phyloP scores from a whole-genome alignment of 257 asterid species.

The Solanum arcanum region DNA sequence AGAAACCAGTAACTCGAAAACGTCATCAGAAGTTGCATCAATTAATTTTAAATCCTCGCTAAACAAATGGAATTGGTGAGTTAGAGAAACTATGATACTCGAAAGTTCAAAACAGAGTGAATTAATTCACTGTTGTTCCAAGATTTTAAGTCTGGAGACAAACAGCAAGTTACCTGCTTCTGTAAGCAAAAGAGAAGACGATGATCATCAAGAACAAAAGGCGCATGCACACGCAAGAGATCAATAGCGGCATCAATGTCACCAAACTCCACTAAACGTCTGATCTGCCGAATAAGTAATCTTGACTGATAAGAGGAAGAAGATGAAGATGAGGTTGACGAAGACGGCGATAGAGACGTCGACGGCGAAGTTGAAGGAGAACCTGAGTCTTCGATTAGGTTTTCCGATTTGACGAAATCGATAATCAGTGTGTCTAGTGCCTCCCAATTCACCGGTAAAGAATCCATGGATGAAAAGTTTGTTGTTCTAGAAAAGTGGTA shows the following conservation, averaged over 20 bases:
- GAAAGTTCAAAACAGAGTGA: neutral
- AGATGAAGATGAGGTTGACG: constrained; percentile 16
- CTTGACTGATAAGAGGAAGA: constrained; percentile 69
- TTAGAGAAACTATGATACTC: neutral
- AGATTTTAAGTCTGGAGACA: neutral
- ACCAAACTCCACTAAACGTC: constrained; percentile 67
- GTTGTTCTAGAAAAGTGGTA: neutral
- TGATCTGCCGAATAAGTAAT: constrained; percentile 67
- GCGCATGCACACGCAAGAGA: constrained; percentile 57
- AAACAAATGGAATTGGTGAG: neutral
- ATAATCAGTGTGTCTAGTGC: constrained; percentile 78
- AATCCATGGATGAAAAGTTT: constrained; percentile 35
- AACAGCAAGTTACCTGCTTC: constrained; percentile 52
- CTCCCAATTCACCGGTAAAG: constrained; percentile 81
- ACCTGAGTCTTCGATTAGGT: constrained; percentile 47
- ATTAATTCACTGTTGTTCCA: neutral
- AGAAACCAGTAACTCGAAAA: neutral
- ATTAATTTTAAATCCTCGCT: neutral
- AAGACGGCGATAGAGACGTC: constrained; percentile 6
- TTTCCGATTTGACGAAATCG: constrained; percentile 88
- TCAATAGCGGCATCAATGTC: constrained; percentile 68
- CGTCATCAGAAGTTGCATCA: neutral
- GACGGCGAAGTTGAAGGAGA: constrained; percentile 28
- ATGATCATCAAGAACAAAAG: constrained; percentile 69
- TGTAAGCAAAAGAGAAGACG: constrained; percentile 90